A percentile compares a stretch with the other conserved stretches of the same genome.
Conservation (phyloP, 768 basidiomycete species). For the Boletus eberwhitei region DNA sequence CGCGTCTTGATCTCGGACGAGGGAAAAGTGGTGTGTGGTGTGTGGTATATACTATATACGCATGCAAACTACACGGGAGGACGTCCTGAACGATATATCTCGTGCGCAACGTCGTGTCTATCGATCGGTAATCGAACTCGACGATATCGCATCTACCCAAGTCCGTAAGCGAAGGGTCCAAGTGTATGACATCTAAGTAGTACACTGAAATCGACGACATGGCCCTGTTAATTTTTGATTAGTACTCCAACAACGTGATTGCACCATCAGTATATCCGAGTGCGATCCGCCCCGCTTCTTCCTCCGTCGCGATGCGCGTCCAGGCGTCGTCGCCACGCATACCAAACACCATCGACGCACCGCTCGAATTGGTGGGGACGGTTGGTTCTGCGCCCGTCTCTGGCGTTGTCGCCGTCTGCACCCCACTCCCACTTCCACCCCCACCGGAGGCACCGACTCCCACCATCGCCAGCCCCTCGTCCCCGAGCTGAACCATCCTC, state of each 20-base stretch:
- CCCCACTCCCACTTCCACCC: background rate
- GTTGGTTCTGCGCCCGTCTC: background rate
- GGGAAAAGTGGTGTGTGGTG: background rate
- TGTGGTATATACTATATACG: background rate
- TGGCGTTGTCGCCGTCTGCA: background rate
- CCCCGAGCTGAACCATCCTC: slow-evolving; percentile 1
- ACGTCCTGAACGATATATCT: background rate
- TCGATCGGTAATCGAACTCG: background rate
- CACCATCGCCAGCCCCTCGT: background rate
- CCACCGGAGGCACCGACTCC: background rate
- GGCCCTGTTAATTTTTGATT: too few species aligned
- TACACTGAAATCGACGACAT: background rate
- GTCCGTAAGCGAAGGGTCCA: background rate
- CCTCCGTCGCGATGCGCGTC: slow-evolving; percentile 40
- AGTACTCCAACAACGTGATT: slow-evolving; percentile 52
- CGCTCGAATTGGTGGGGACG: background rate
- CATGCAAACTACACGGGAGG: background rate
- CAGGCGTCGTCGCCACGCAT: slow-evolving; percentile 48
- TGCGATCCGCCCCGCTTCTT: slow-evolving; percentile 37
- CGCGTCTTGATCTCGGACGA: slow-evolving; percentile 35
- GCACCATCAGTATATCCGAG: slow-evolving; percentile 39
- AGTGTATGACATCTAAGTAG: background rate
- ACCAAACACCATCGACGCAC: slow-evolving; percentile 40
- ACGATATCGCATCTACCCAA: background rate
- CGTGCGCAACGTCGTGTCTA: too few species aligned